Percentiles rank a stretch among this genome's conserved stretches.
phyloP scores from a whole-genome alignment of 768 basidiomycete genomes.

The Asterophora lycoperdoides region DNA sequence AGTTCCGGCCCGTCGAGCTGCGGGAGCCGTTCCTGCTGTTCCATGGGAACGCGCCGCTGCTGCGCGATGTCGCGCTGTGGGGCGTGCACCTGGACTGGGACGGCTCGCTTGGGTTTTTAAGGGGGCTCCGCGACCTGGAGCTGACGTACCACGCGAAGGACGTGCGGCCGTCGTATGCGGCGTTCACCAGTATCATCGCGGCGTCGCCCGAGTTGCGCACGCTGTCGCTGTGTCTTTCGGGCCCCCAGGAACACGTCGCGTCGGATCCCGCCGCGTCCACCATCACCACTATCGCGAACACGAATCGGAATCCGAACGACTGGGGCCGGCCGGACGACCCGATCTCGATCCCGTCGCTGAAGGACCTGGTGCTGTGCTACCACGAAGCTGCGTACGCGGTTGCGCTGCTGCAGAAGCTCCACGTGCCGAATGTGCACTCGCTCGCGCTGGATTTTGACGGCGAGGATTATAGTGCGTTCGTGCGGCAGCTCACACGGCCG shows the following conservation, averaged over 20 bases:
- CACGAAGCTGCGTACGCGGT: constrained; percentile 35
- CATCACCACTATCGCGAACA: too few species aligned
- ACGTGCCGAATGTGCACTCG: constrained; percentile 34
- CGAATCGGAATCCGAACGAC: constrained; percentile 22
- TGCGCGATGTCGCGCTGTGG: constrained; percentile 51
- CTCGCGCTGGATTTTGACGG: constrained; percentile 55
- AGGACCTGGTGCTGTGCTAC: constrained; percentile 34
- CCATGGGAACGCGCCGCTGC: constrained; percentile 49
- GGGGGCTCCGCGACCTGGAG: constrained; percentile 46
- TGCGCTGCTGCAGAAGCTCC: constrained; percentile 36
- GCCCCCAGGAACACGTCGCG: constrained; percentile 42
- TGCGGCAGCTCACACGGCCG: constrained; percentile 38
- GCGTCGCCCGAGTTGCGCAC: constrained; percentile 49
- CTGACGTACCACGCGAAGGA: constrained; percentile 60
- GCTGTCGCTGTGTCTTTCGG: constrained; percentile 53
- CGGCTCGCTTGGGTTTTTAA: constrained; percentile 38
- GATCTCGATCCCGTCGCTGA: constrained; percentile 38
- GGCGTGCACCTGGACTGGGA: constrained; percentile 72
- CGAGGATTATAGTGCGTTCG: constrained; percentile 50
- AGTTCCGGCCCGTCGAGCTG: constrained; percentile 39
- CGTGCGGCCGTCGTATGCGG: constrained; percentile 55
- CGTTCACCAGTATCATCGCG: constrained; percentile 49
- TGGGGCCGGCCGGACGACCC: constrained; percentile 28
- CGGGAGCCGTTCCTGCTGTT: constrained; percentile 44
- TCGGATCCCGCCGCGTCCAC: too few species aligned